A percentile compares a stretch with the other conserved stretches of the same genome.
Evolutionary conservation across 305 asterid species (phyloP).

Genomic region (Striga hermonthica): DNA sequence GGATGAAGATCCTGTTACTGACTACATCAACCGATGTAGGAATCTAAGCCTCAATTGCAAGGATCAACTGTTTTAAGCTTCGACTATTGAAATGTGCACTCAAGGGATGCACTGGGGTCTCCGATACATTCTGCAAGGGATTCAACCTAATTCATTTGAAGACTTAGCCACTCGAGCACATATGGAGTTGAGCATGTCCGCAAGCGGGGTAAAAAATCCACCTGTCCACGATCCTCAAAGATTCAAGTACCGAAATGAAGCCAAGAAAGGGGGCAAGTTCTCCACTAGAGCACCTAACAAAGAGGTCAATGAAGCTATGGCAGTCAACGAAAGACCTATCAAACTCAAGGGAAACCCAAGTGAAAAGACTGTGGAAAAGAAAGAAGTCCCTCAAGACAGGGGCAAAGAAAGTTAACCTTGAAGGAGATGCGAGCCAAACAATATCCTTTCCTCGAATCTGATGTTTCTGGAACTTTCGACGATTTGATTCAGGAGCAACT

Average conservation of each 20-base stretch:
- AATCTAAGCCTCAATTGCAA: no score
- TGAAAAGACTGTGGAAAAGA: neutral
- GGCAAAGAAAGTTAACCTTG: neutral
- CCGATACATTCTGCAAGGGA: neutral
- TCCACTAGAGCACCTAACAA: neutral
- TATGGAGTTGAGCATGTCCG: neutral
- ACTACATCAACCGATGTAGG: no score
- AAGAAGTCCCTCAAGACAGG: neutral
- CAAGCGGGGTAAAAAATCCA: neutral
- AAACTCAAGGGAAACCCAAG: neutral
- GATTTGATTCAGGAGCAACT: no score
- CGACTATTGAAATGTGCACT: neutral
- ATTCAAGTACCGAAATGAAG: neutral
- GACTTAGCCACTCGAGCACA: neutral
- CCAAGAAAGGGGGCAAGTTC: neutral
- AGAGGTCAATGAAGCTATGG: neutral
- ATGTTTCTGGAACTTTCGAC: no score
- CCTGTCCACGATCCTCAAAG: neutral
- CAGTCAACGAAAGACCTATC: neutral
- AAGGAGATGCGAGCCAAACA: neutral
- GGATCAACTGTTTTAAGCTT: no score
- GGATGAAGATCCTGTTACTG: no score
- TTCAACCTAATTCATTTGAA: neutral
- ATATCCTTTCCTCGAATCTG: neutral
- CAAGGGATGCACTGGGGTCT: constrained; percentile 2